Evolutionary conservation across 805 yeast species (phyloP), one percentile per base, ranked within the genome.

Genomic region (Ogataea chonburiensis): DNA sequence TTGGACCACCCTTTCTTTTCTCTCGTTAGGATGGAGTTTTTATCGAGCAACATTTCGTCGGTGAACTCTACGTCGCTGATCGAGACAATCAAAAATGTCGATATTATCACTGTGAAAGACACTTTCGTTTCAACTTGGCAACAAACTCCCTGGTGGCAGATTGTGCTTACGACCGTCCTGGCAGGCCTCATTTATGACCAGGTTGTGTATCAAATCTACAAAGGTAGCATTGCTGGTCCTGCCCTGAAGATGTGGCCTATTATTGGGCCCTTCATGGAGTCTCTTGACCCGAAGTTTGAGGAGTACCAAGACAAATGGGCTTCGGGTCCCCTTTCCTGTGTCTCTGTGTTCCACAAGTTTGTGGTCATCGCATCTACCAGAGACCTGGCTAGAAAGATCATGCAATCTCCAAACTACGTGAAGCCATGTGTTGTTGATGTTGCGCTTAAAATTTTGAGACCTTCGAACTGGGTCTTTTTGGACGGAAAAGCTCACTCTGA

Each of bases 391-490:
- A 78, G 97, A 60, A 89, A 89, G 55, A 78, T 88, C 43, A 72
- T 91, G 53, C 81, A 77, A 56, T 79, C 95, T 13, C 95, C 96
- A 24, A 73, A 77, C 31, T 93, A 73, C 56, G 97, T 88, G 44
- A 88, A 88, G 63, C 98, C 98, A 5, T 93, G 98, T 68, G 96
- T 93, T 43, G 98, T 93, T 47, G 98, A 93, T 60, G 98, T 88
- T 37, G 98, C 98, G 14, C 73, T 81, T 46, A 93, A 93, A 66
- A 86, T 93, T 49, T 70, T 93, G 55, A 79, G 98, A 64, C 97
- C 98, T 30, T 73, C 91, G 29, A 93, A 91, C 70, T 93, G 98
- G 98, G 98, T 93, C 23, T 93, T 93, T 62, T 66, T 88, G 55
- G 98, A 93, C 57, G 98, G 98, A 51, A 88, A 88, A 66, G 94